A percentile compares a stretch with the other conserved stretches of the same genome.
phyloP scores from a whole-genome alignment of 257 asterid species.

The Cordia subcordata region DNA sequence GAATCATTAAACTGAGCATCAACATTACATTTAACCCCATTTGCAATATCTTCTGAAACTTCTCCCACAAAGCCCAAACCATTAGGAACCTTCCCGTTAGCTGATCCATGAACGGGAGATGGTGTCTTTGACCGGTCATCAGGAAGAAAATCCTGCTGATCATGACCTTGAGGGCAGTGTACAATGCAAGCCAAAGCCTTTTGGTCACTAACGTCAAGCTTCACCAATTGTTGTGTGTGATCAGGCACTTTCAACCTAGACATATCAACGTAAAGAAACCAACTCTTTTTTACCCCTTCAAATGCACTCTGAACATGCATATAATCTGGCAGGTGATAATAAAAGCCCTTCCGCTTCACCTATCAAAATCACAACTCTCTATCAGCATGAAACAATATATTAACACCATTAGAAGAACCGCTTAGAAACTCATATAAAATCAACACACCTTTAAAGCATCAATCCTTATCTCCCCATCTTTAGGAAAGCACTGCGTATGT shows the following conservation, averaged over 20 bases:
- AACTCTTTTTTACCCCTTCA: slow-evolving; percentile 24
- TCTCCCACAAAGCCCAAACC: not conserved
- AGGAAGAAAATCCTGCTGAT: slow-evolving; percentile 7
- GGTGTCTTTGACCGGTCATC: slow-evolving; percentile 10
- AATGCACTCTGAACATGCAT: slow-evolving; percentile 53
- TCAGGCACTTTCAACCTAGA: slow-evolving; percentile 15
- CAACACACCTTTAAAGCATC: slow-evolving; percentile 50
- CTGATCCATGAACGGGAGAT: not conserved
- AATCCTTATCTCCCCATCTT: slow-evolving; percentile 40
- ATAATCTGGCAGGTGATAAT: slow-evolving; percentile 55
- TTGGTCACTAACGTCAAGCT: slow-evolving; percentile 9
- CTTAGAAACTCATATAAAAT: not conserved
- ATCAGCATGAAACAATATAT: slow-evolving; percentile 4
- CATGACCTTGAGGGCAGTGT: slow-evolving; percentile 4
- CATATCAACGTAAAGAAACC: slow-evolving; percentile 50
- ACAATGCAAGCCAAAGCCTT: slow-evolving; percentile 5
- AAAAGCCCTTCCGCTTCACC: slow-evolving; percentile 46
- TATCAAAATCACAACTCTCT: slow-evolving; percentile 16
- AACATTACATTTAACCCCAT: slow-evolving; percentile 5
- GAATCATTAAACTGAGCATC: slow-evolving; percentile 16
- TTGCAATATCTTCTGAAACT: slow-evolving; percentile 15
- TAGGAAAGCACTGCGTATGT: slow-evolving; percentile 49
- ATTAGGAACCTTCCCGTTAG: slow-evolving; percentile 2
- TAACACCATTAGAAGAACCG: not conserved
- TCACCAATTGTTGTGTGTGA: slow-evolving; percentile 7